Percentiles rank a stretch among this genome's conserved stretches.
phyloP scores from a whole-genome alignment of 352 stramenopile species.

The Phytophthora palmivora region DNA sequence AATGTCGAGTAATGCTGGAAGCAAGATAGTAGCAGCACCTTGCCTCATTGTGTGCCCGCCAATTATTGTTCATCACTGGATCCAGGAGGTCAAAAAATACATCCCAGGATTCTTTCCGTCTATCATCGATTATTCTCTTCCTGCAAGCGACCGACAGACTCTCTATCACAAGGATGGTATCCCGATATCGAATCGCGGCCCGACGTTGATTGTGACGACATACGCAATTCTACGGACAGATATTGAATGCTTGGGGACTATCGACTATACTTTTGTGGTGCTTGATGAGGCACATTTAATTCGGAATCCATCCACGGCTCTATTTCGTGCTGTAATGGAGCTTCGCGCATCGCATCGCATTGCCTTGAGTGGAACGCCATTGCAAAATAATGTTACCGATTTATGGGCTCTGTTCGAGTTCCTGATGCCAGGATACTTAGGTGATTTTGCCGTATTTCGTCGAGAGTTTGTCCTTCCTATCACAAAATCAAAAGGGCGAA shows the following conservation, averaged over 20 bases:
- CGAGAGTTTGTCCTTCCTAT: slow-evolving; percentile 74
- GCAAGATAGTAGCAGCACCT: background rate
- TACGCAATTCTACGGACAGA: slow-evolving; percentile 91
- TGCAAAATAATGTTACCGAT: slow-evolving; percentile 98
- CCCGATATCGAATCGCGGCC: slow-evolving; percentile 4
- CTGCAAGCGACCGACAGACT: slow-evolving; percentile 50
- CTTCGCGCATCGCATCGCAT: slow-evolving; percentile 91
- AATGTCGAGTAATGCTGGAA: slow-evolving; percentile 2
- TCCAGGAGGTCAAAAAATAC: slow-evolving; percentile 89
- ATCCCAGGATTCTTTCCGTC: slow-evolving; percentile 69
- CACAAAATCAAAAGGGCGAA: slow-evolving; percentile 54
- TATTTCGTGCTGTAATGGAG: slow-evolving; percentile 85
- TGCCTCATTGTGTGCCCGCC: slow-evolving; percentile 95
- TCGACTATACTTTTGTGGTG: slow-evolving; percentile 88
- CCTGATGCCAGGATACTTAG: slow-evolving; percentile 97
- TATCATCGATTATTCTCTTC: slow-evolving; percentile 84
- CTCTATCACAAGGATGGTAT: slow-evolving; percentile 40
- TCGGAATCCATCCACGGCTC: slow-evolving; percentile 93
- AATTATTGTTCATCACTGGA: slow-evolving; percentile 96
- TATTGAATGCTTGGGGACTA: slow-evolving; percentile 61
- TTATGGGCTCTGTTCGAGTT: slow-evolving; percentile 98
- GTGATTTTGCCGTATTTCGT: slow-evolving; percentile 78
- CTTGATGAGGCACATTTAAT: slow-evolving; percentile 98
- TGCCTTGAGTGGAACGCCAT: slow-evolving; percentile 96
- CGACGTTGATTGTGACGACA: slow-evolving; percentile 70